phyloP scores from a whole-genome alignment of 2,329 filamentous ascomycete species.

The Fonsecaea monophora region DNA sequence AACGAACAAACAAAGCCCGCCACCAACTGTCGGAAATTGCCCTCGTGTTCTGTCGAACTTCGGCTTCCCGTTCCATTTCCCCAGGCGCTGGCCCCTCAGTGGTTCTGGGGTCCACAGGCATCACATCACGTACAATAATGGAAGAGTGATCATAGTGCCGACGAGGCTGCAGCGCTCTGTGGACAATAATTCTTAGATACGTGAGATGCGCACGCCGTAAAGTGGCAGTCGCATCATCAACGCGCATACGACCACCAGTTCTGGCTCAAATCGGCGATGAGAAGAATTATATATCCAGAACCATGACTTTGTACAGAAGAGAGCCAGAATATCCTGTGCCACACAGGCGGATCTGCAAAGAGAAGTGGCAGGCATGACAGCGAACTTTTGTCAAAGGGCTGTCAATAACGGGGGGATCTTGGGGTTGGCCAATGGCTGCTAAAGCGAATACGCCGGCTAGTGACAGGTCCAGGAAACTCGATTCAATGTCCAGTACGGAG shows the following conservation, averaged over 20 bases:
- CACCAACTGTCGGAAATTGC: slow-evolving; percentile 19
- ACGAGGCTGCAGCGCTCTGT: background rate
- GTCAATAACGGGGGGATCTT: background rate
- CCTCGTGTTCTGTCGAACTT: slow-evolving; percentile 13
- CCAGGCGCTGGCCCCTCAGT: slow-evolving; percentile 1
- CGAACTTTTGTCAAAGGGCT: background rate
- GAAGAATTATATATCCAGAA: background rate
- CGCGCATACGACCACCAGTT: background rate
- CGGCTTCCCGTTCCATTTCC: slow-evolving; percentile 4
- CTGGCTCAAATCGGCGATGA: no score
- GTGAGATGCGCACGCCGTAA: background rate
- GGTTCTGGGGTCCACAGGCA: background rate
- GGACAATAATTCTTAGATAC: background rate
- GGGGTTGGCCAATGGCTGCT: background rate
- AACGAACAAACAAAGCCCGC: slow-evolving; percentile 1
- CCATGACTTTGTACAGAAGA: background rate
- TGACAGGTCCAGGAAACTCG: background rate
- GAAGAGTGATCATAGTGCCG: background rate
- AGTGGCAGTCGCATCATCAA: background rate
- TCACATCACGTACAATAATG: background rate
- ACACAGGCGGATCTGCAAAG: background rate
- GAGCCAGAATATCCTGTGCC: background rate
- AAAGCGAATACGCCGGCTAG: background rate
- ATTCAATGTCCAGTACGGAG: background rate
- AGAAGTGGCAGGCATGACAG: background rate